phyloP scores from a whole-genome alignment of 306 rosid species.

The Gastrolobium villosum region DNA sequence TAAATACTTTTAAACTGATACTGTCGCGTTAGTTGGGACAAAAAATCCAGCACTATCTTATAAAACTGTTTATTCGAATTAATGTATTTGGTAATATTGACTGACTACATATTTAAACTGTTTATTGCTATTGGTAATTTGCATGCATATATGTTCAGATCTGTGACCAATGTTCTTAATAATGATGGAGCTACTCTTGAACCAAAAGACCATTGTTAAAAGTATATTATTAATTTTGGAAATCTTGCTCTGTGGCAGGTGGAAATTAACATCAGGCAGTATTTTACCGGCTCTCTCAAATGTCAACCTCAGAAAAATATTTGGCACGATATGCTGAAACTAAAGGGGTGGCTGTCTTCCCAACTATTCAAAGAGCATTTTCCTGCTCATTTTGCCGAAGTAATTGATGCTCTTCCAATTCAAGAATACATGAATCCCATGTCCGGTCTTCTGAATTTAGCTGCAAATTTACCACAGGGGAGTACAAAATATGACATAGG shows the following conservation, averaged over 20 bases:
- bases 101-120: neutral
- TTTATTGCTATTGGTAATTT: constrained; percentile 32
- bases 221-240: constrained; percentile 32
- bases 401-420: constrained; percentile 81
- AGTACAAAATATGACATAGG: constrained; percentile 79
- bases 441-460: constrained; percentile 87
- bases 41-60: constrained; percentile 13
- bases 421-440: constrained; percentile 94
- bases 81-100: constrained; percentile 17
- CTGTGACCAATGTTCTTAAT: neutral
- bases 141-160: constrained; percentile 2
- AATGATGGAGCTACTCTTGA: constrained; percentile 24
- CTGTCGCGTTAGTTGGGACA: neutral
- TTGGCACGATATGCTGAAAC: constrained; percentile 79
- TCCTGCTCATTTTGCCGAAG: constrained; percentile 86
- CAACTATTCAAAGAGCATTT: constrained; percentile 88
- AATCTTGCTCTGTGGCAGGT: constrained; percentile 71
- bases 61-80: constrained; percentile 29
- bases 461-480: constrained; percentile 79
- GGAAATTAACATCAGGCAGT: constrained; percentile 86
- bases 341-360: constrained; percentile 92
- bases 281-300: constrained; percentile 81
- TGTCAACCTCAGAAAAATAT: constrained; percentile 64
- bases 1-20: constrained; percentile 18
- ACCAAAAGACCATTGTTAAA: constrained; percentile 28